Conservation (phyloP, 495 filamentous ascomycete species). For the Daldinia caldariorum region DNA sequence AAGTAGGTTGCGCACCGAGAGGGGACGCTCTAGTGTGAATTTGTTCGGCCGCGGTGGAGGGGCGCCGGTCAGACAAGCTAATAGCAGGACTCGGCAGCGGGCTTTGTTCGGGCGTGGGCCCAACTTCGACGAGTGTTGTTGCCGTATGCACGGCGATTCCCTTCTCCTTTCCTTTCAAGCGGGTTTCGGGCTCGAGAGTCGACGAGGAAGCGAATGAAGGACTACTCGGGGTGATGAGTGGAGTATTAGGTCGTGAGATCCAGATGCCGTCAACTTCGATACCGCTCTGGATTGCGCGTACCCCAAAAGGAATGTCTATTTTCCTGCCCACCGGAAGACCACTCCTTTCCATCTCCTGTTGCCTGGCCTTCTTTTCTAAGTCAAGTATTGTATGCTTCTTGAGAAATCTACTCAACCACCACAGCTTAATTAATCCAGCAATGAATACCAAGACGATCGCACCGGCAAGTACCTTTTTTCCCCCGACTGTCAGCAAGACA, state of each 20-base stretch:
- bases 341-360: constrained; percentile 63
- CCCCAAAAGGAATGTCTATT: constrained; percentile 85
- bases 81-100: constrained; percentile 43
- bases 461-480: constrained; percentile 55
- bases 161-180: constrained; percentile 38
- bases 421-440: constrained; percentile 64
- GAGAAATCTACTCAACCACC: constrained; percentile 70
- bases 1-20: constrained; percentile 35
- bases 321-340: constrained; percentile 55
- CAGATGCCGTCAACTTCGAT: constrained; percentile 90
- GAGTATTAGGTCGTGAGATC: constrained; percentile 75
- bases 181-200: constrained; percentile 43
- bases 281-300: constrained; percentile 86
- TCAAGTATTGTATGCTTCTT: constrained; percentile 72
- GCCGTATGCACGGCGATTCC: constrained; percentile 32
- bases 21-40: constrained; percentile 24
- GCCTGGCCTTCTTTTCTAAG: constrained; percentile 67
- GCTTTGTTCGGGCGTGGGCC: constrained; percentile 44
- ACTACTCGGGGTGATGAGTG: constrained; percentile 44
- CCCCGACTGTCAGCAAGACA: constrained; percentile 37
- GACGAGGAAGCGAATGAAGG: constrained; percentile 50
- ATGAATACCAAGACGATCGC: constrained; percentile 63
- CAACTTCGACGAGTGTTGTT: constrained; percentile 32
- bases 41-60: constrained; percentile 25
- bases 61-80: constrained; percentile 38